These are phyloP conservation scores for Tolypocladium amazonense DNA, from an alignment of 2,329 filamentous ascomycete species.

Conservation along the genomic window DNA sequence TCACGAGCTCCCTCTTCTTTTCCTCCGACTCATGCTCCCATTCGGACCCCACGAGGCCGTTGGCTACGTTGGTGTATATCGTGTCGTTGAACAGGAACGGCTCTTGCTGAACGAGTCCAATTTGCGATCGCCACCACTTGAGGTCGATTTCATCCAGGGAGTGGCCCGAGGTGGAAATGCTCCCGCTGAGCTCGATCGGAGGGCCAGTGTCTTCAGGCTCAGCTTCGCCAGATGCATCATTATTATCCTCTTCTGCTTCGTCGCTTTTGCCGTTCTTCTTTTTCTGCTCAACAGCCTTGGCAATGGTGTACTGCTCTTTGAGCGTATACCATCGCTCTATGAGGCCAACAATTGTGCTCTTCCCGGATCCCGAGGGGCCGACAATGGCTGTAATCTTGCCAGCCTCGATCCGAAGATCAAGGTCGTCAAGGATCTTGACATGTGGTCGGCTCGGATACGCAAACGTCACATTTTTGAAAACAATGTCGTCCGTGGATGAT, in stretches of 20 bases:
- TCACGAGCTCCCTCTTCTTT: conserved; percentile 47
- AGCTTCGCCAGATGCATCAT: conserved; percentile 16
- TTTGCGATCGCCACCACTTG: conserved; percentile 52
- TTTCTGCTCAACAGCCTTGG: conserved; percentile 36
- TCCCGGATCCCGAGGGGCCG: conserved; percentile 61
- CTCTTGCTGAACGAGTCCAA: conserved; percentile 58
- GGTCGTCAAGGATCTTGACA: conserved; percentile 49
- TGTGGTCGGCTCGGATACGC: conserved; percentile 59
- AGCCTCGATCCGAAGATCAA: conserved; percentile 47
- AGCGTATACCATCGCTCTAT: conserved; percentile 64
- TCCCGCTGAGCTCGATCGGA: conserved; percentile 31
- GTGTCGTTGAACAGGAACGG: conserved; percentile 58
- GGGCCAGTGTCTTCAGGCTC: conserved; percentile 28
- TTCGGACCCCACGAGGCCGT: conserved; percentile 42
- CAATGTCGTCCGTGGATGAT: conserved; percentile 25
- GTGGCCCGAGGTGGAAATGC: conserved; percentile 41
- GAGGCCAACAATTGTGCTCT: conserved; percentile 63
- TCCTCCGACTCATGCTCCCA: conserved; percentile 44
- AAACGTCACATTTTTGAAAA: conserved; percentile 56
- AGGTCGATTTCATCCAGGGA: conserved; percentile 47
- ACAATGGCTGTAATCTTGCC: conserved; percentile 66
- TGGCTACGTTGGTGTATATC: conserved; percentile 51
- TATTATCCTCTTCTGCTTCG: conserved; percentile 16
- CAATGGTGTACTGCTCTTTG: conserved; percentile 39
- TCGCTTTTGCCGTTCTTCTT: conserved; percentile 30